Percentiles rank a stretch among this genome's conserved stretches.
These are phyloP conservation scores for Carex arenaria DNA, from an alignment of 202 grass and related monocot genomes.

Conservation along the genomic window DNA sequence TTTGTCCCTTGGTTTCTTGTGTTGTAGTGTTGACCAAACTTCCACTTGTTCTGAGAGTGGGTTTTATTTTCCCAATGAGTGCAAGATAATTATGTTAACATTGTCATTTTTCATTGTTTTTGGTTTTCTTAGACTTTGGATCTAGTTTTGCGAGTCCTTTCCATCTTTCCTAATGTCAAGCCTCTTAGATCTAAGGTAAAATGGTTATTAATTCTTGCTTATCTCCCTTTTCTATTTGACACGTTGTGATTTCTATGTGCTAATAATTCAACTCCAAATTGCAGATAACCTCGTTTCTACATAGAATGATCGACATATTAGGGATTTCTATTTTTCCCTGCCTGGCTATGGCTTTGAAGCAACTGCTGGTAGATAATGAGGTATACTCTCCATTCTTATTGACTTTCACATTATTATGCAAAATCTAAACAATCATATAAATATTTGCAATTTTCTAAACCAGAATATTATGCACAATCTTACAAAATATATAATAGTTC, in stretches of 20 bases:
- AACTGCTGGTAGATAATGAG: constrained; percentile 77
- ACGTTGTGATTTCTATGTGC: not conserved
- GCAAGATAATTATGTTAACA: constrained; percentile 12
- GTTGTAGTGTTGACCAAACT: not conserved
- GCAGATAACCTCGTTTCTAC: constrained; percentile 86
- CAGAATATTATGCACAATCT: not conserved
- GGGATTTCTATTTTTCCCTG: constrained; percentile 71
- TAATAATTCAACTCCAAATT: constrained; percentile 33
- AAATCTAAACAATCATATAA: not conserved
- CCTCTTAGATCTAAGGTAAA: constrained; percentile 77
- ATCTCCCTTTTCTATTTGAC: constrained; percentile 16
- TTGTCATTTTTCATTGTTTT: constrained; percentile 31
- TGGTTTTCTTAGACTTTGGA: constrained; percentile 55
- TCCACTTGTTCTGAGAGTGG: not conserved
- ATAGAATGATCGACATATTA: constrained; percentile 96
- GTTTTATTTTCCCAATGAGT: not conserved
- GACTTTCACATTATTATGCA: not conserved
- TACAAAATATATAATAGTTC: not conserved
- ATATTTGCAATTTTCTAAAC: not conserved
- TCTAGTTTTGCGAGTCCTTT: constrained; percentile 68
- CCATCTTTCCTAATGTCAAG: constrained; percentile 62
- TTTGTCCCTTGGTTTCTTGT: not conserved
- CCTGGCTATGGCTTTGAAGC: constrained; percentile 60
- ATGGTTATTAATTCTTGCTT: constrained; percentile 16
- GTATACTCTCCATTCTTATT: constrained; percentile 35